These are phyloP conservation scores for Penicillium macrosclerotiorum DNA, from an alignment of 495 filamentous ascomycete species.

Conservation along the genomic window DNA sequence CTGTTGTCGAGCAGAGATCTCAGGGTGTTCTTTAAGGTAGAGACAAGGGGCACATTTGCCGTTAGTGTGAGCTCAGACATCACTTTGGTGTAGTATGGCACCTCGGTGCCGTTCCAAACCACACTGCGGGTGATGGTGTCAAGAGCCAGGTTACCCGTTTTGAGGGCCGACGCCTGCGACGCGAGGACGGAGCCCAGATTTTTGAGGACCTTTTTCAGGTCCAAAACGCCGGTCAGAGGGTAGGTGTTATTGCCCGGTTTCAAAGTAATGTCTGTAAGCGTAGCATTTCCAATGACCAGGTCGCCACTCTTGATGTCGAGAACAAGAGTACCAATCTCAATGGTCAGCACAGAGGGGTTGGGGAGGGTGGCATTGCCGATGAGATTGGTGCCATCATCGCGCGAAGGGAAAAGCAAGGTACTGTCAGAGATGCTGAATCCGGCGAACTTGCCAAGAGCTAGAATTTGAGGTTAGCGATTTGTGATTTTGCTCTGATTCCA, in stretches of 20 bases:
- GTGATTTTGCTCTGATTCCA: not conserved
- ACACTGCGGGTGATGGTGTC: slow-evolving; percentile 31
- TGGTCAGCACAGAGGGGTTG: slow-evolving; percentile 37
- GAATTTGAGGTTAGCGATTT: slow-evolving; percentile 2
- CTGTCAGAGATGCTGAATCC: slow-evolving; percentile 28
- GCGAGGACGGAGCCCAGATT: slow-evolving; percentile 30
- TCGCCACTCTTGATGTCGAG: slow-evolving; percentile 35
- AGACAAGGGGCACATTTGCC: slow-evolving; percentile 29
- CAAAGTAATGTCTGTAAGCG: slow-evolving; percentile 56
- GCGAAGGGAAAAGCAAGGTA: slow-evolving; percentile 18
- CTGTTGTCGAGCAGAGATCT: slow-evolving; percentile 14
- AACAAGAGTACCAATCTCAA: slow-evolving; percentile 36
- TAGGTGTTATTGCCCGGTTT: slow-evolving; percentile 57
- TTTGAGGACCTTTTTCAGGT: slow-evolving; percentile 28
- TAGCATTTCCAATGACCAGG: slow-evolving; percentile 51
- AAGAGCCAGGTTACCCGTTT: slow-evolving; percentile 32
- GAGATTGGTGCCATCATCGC: slow-evolving; percentile 32
- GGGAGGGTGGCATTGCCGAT: slow-evolving; percentile 37
- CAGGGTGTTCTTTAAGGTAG: slow-evolving; percentile 34
- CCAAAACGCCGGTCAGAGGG: slow-evolving; percentile 43
- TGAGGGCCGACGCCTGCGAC: slow-evolving; percentile 27
- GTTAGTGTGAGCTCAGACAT: slow-evolving; percentile 35
- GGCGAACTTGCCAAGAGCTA: slow-evolving; percentile 30
- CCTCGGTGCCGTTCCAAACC: slow-evolving; percentile 29
- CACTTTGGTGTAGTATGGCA: slow-evolving; percentile 42